Base-by-base conservation (phyloP, 495 filamentous ascomycete species). In the Sabuloglossum arenarium region DNA sequence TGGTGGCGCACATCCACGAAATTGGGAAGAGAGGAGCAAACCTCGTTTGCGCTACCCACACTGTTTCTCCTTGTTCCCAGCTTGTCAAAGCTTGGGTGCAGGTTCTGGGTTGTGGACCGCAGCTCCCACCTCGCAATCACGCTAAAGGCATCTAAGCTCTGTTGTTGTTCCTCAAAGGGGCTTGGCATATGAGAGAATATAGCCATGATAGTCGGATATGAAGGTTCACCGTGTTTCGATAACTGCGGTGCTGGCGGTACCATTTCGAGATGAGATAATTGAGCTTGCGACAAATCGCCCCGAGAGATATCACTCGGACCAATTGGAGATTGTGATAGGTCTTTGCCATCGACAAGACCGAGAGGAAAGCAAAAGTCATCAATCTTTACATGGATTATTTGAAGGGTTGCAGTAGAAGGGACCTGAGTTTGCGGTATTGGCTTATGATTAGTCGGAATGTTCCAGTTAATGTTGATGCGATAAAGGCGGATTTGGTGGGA, bases 61-160 rank as follows among this genome's bases (percentile, higher is more conserved):
- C 72, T 75, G 63, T 74, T 77, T 63, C 77, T 81, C 53, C 79
- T 84, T 23, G 75, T 73, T 4, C 78, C 72, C 34, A 89, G 70
- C 61, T 88, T 83, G 55, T 83, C 80, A 61, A 93, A 89, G 53
- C 79, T 81, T 1, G 79, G 65, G 62, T 89, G 84, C 11, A 90
- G 70, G 6, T 68, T 69, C 25, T 76, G 72, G 31, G 77, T 71
- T 19, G 78, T 72, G 37, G 65, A 69, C 9, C 80, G 68, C n/a
- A 91, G 64, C 59, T 88, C 81, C 87, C 86, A 94, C 56, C 82
- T 75, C 30, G 82, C 79, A 55, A 93, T 76, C 29, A 86, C 74
- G 60, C 56, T 88, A 58, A 78, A 73, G 3, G 74, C 68, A 19
- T 79, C 79, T 60, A 79, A 76, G 30, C 76, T 73, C 32, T 76